Base-by-base conservation (phyloP, 192 early-diverging fungal genomes). In the Podila minutissima region DNA sequence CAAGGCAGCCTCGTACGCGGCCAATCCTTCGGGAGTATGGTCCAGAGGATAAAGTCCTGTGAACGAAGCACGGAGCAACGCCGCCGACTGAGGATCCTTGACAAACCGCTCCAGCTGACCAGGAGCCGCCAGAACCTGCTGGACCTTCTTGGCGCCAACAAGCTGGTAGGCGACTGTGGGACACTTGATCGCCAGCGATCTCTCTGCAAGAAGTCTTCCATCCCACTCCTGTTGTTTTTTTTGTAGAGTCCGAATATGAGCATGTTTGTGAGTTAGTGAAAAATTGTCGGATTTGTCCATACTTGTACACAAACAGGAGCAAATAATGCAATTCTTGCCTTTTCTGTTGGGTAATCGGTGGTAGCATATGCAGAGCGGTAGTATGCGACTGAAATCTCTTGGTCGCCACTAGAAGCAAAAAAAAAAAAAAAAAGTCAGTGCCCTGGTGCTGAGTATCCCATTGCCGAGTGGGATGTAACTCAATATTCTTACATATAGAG, bases 341-440 rank as follows among this genome's bases (percentile, higher is more conserved):
- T 89, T 68, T 91, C 86, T 5, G 88, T 90, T 11, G 91, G 93
- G 69, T 94, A 96, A 74, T 98, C 96, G 7, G 88, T 90, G 4
- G 97, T 97, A 4, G 92, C 89, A 69, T 99, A 99, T 17, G 92
- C 97, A 8, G 97, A 93, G 38, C 97, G 89, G 77, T 90, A 98
- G 82, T 99, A 99, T 3, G 89, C 88, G 5, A 99, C 94, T 4
- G 96, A 90, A 13, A 99, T 84, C 70, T 97, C 94, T 28, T 90
- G 72, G 17, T 82, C 87, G 64, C 84, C 91, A 37, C 94, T 95
- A 22, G 59, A 41, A 32, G 29, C 33, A 33, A 35, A 62, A 50
- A 20, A 59, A 74, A 26, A 48, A 49, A 35, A 57, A 28, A 49
- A 35, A 62, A 49, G 41, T 46, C 1, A 46, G 15, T 46, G 41